phyloP scores from a whole-genome alignment of 352 stramenopile genomes.

The Phytophthora rubi region DNA sequence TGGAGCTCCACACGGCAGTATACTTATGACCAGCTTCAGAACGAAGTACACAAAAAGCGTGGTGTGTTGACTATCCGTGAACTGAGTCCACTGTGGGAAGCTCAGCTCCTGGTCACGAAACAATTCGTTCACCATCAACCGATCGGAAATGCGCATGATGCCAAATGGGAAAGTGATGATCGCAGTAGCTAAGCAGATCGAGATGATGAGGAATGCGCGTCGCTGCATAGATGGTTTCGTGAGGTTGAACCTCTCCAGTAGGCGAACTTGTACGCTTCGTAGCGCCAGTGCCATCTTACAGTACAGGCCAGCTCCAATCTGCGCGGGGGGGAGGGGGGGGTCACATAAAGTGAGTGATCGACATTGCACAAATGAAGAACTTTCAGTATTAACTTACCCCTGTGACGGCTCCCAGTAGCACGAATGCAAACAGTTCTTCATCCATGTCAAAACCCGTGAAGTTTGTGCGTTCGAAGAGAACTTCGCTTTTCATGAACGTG shows the following conservation, averaged over 20 bases:
- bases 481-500: conserved; percentile 72
- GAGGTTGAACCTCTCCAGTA: conserved; percentile 60
- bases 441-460: conserved; percentile 85
- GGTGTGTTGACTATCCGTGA: conserved; percentile 60
- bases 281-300: conserved; percentile 59
- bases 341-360: not conserved
- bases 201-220: conserved; percentile 62
- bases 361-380: conserved; percentile 1
- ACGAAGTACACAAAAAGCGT: conserved; percentile 75
- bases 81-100: conserved; percentile 67
- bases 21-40: conserved; percentile 75
- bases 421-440: conserved; percentile 76
- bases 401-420: conserved; percentile 68
- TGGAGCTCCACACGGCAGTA: conserved; percentile 73
- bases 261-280: conserved; percentile 53
- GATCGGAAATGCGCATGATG: conserved; percentile 78
- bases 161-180: conserved; percentile 72
- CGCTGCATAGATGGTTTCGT: conserved; percentile 59
- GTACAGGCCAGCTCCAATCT: conserved; percentile 74
- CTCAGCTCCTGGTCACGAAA: conserved; percentile 72
- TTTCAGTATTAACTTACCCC: conserved; percentile 48
- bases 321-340: not conserved
- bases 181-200: conserved; percentile 62
- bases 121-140: conserved; percentile 76
- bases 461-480: conserved; percentile 80